Percentiles rank a stretch among this genome's conserved stretches.
phyloP scores from a whole-genome alignment of 1,284 basidiomycete species.

The Volvariella volvacea region DNA sequence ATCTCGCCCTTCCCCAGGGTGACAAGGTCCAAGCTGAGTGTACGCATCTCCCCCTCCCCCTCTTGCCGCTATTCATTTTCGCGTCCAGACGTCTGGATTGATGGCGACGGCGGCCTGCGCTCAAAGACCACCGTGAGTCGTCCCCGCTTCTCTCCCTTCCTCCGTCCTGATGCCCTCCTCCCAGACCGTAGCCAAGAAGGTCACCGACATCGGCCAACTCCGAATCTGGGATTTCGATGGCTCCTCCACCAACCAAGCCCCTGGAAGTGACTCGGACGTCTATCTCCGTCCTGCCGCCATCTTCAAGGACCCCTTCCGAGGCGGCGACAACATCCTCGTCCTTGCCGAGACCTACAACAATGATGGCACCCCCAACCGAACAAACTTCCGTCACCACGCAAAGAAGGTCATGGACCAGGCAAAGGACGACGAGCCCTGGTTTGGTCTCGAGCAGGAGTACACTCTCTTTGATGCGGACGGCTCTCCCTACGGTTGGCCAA shows the following conservation, averaged over 20 bases:
- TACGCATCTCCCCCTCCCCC: constrained; percentile 31
- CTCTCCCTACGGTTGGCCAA: constrained; percentile 93
- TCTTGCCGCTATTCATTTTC: constrained; percentile 9
- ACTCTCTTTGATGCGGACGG: constrained; percentile 95
- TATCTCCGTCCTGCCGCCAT: constrained; percentile 96
- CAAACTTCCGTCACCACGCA: constrained; percentile 90
- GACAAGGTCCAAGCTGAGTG: constrained; percentile 91
- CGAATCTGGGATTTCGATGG: constrained; percentile 99
- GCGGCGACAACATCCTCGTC: constrained; percentile 96
- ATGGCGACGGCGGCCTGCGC: constrained; percentile 87
- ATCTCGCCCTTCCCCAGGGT: constrained; percentile 81
- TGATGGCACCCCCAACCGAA: constrained; percentile 97
- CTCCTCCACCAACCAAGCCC: constrained; percentile 95
- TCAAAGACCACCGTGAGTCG: constrained; percentile 83
- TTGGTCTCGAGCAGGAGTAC: constrained; percentile 99
- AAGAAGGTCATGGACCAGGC: constrained; percentile 92
- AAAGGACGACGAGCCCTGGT: constrained; percentile 86
- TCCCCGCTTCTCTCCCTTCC: constrained; percentile 5
- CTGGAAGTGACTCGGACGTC: constrained; percentile 93
- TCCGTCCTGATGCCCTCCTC: constrained; percentile 9
- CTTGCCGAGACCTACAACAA: constrained; percentile 98
- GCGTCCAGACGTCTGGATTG: constrained; percentile 85
- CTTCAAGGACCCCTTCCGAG: constrained; percentile 99
- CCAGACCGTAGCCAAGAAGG: constrained; percentile 77
- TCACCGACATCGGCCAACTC: constrained; percentile 82